phyloP scores from a whole-genome alignment of 768 basidiomycete genomes.

The Crucibulum laeve region DNA sequence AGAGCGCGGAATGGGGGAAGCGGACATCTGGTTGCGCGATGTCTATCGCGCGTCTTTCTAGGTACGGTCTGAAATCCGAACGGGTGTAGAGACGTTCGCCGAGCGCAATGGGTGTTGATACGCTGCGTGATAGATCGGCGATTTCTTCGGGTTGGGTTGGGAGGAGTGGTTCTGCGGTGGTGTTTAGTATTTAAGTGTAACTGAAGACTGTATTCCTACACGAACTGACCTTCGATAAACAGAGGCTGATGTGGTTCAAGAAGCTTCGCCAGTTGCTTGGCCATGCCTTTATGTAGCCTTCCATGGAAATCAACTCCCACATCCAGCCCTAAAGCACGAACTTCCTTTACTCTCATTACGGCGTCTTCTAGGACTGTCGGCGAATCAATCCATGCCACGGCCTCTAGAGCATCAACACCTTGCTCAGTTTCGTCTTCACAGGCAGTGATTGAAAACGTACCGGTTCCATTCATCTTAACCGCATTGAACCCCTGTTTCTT shows the following conservation, averaged over 20 bases:
- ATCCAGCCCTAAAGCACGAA: constrained; percentile 52
- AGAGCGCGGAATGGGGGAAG: constrained; percentile 1
- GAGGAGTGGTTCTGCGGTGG: constrained; percentile 46
- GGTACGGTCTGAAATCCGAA: constrained; percentile 59
- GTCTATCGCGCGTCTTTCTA: constrained; percentile 60
- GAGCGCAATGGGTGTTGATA: constrained; percentile 56
- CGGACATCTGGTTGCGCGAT: constrained; percentile 66
- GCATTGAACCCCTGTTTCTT: constrained; percentile 63
- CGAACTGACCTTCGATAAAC: constrained; percentile 54
- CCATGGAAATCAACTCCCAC: constrained; percentile 72
- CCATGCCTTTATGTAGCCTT: constrained; percentile 63
- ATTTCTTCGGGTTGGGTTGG: constrained; percentile 60
- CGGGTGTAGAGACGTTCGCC: constrained; percentile 64
- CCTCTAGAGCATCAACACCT: constrained; percentile 13
- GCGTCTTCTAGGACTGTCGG: constrained; percentile 46
- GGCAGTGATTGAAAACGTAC: constrained; percentile 20
- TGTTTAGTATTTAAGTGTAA: neutral
- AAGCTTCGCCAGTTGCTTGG: constrained; percentile 59
- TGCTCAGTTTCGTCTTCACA: neutral
- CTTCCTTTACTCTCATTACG: constrained; percentile 46
- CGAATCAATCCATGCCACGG: constrained; percentile 58
- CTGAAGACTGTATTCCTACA: neutral
- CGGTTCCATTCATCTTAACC: constrained; percentile 70
- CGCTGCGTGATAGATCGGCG: constrained; percentile 47
- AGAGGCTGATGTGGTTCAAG: constrained; percentile 57